A percentile compares a stretch with the other conserved stretches of the same genome.
These are phyloP conservation scores for Caryopteris hybrid DNA, from an alignment of 305 asterid genomes.

Conservation along the genomic window DNA sequence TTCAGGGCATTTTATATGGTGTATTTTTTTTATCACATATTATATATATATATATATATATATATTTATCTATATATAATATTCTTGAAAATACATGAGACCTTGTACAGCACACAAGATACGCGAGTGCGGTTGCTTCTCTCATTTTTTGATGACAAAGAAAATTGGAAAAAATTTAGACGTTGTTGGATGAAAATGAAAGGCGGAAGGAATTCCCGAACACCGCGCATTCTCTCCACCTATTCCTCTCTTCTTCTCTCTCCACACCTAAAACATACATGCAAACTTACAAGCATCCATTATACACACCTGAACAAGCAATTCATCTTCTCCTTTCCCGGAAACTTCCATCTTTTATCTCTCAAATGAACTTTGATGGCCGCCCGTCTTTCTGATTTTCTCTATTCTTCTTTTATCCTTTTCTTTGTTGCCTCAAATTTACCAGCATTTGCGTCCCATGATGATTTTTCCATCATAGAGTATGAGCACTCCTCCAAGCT, in stretches of 20 bases:
- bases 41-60: too few relatives aligned
- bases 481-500: conserved; percentile 23
- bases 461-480: conserved; percentile 48
- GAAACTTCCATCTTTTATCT: background rate
- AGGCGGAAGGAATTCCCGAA: conserved; percentile 29
- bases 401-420: conserved; percentile 2
- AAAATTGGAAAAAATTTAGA: background rate
- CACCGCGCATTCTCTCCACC: conserved; percentile 39
- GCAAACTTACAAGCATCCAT: background rate
- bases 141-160: too few relatives aligned
- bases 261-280: conserved; percentile 14
- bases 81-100: too few relatives aligned
- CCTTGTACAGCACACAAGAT: too few relatives aligned
- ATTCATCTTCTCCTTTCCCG: background rate
- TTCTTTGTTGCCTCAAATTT: background rate
- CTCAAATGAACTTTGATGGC: conserved; percentile 49
- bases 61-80: too few relatives aligned
- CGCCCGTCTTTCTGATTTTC: conserved; percentile 11
- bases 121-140: too few relatives aligned
- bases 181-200: conserved; percentile 39
- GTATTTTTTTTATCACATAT: too few relatives aligned
- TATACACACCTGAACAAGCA: background rate
- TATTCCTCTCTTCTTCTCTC: conserved; percentile 21
- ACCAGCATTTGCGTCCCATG: conserved; percentile 12
- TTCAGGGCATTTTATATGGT: too few relatives aligned